These are phyloP conservation scores for Grosmannia clavigera DNA, from an alignment of 2,329 filamentous ascomycete genomes.

Conservation along the genomic window DNA sequence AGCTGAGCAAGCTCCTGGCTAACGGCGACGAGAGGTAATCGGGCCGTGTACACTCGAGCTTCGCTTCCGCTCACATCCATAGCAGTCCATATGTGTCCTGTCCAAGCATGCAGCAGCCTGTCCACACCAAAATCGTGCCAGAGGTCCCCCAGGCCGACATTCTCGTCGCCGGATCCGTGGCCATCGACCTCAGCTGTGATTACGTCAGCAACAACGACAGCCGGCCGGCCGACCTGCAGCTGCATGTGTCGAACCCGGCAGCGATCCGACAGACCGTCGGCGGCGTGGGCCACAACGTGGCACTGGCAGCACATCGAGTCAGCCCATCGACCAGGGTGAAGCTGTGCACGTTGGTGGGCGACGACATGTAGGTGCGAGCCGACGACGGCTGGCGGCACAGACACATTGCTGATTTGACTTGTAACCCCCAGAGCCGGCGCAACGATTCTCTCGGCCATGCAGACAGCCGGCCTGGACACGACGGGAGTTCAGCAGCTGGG, in stretches of 20 bases:
- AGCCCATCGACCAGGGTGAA: constrained; percentile 49
- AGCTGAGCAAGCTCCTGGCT: constrained; percentile 22
- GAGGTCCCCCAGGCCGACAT: constrained; percentile 37
- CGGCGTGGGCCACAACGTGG: constrained; percentile 86
- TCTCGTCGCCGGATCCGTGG: constrained; percentile 83
- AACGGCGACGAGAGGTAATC: constrained; percentile 3
- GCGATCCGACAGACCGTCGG: constrained; percentile 72
- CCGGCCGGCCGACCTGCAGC: constrained; percentile 27
- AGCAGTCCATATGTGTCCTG: not conserved
- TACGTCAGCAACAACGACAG: constrained; percentile 28
- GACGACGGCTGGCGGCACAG: not conserved
- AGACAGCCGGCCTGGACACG: constrained; percentile 50
- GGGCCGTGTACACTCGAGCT: too few relatives aligned
- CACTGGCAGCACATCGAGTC: constrained; percentile 62
- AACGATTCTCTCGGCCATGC: constrained; percentile 55
- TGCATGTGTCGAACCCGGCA: constrained; percentile 78
- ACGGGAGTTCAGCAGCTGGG: constrained; percentile 48
- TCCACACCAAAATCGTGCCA: not conserved
- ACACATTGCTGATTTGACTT: not conserved
- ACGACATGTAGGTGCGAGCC: constrained; percentile 50
- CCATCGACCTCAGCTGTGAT: constrained; percentile 79
- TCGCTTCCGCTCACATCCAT: not conserved
- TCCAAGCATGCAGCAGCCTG: not conserved
- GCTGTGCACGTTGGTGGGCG: constrained; percentile 69
- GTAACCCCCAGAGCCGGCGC: constrained; percentile 47